Base-by-base conservation (phyloP, 106 monocot genomes). In the Triglochin maritima region DNA sequence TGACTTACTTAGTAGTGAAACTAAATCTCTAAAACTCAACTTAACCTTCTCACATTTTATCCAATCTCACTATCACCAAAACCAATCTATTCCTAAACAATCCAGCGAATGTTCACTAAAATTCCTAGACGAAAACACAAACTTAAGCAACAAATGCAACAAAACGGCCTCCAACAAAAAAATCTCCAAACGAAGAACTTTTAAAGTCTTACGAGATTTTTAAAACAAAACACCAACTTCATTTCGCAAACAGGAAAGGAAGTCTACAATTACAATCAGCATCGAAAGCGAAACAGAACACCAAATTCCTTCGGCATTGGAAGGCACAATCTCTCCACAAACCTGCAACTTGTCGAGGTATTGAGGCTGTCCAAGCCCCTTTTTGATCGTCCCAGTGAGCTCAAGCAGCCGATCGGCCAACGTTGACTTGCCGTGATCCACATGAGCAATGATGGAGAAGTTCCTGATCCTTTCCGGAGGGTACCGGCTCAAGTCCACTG, bases 281-380 rank as follows among this genome's bases (percentile, higher is more conserved):
- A 65, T 5, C 17, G 46, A 65, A 47, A 49, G 10, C 15, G 17
- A 50, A 49, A 49, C 52, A 52, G 11, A 52, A 52, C 11, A 6
- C 11, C 52, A 6, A 52, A 52, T 11, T 52, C 52, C 11, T 7
- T 8, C 52, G 52, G 49, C 4, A 15, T 17, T 13, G 9, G 6
- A 53, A 50, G 7, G 0, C 5, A n/a, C 14, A 6, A 53, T 4
- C 2, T 16, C 4, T 49, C 29, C 8, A 59, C 65, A 47, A 3
- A 96, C 96, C 85, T 98, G 98, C 56, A 98, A 69, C 74, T 89
- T 98, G 68, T 92, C 98, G 45, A 98, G 88, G 76, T 98, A 98
- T 68, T 98, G 98, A 8, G 98, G 92, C 72, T 98, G 98, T 8
- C 98, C 92, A 46, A 69, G 92, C 53, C 98, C 98, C 63, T 79